phyloP scores from a whole-genome alignment of 805 yeast species.

The Wickerhamomyces kurtzmanii region DNA sequence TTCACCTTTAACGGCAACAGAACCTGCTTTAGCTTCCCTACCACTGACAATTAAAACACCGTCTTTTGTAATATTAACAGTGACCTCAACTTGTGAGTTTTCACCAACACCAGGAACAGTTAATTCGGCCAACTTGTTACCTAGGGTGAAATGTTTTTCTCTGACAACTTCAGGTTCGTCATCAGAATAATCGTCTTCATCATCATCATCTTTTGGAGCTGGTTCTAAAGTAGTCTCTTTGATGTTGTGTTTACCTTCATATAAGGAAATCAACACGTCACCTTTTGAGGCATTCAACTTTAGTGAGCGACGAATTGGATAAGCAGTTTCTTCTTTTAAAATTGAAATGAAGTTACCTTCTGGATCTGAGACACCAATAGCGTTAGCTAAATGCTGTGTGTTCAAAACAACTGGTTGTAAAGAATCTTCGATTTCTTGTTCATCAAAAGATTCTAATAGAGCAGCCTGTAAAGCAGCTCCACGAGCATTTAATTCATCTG shows the following conservation, averaged over 20 bases:
- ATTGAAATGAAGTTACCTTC: slow-evolving; percentile 67
- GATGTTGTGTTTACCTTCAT: slow-evolving; percentile 78
- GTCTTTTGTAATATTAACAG: slow-evolving; percentile 46
- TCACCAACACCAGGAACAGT: slow-evolving; percentile 61
- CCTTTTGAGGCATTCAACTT: slow-evolving; percentile 52
- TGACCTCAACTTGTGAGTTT: slow-evolving; percentile 55
- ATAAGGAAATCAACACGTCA: slow-evolving; percentile 59
- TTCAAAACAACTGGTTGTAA: slow-evolving; percentile 75
- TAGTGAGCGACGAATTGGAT: slow-evolving; percentile 77
- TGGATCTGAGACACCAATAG: slow-evolving; percentile 76
- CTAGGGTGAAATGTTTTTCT: slow-evolving; percentile 66
- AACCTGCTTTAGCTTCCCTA: slow-evolving; percentile 53
- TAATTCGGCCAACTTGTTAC: slow-evolving; percentile 68
- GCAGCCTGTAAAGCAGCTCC: slow-evolving; percentile 98
- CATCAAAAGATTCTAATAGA: slow-evolving; percentile 69
- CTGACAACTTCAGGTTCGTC: slow-evolving; percentile 86
- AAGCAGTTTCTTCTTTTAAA: slow-evolving; percentile 75
- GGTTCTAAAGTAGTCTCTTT: slow-evolving; percentile 74
- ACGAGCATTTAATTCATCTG: slow-evolving; percentile 82
- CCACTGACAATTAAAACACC: slow-evolving; percentile 51
- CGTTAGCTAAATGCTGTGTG: slow-evolving; percentile 77
- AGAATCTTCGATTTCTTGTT: slow-evolving; percentile 72
- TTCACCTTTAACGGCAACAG: slow-evolving; percentile 49
- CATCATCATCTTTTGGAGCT: slow-evolving; percentile 44
- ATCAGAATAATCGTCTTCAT: slow-evolving; percentile 47